Base-by-base conservation (phyloP, 2,329 filamentous ascomycete species). In the Aureobasidium uvarum region DNA sequence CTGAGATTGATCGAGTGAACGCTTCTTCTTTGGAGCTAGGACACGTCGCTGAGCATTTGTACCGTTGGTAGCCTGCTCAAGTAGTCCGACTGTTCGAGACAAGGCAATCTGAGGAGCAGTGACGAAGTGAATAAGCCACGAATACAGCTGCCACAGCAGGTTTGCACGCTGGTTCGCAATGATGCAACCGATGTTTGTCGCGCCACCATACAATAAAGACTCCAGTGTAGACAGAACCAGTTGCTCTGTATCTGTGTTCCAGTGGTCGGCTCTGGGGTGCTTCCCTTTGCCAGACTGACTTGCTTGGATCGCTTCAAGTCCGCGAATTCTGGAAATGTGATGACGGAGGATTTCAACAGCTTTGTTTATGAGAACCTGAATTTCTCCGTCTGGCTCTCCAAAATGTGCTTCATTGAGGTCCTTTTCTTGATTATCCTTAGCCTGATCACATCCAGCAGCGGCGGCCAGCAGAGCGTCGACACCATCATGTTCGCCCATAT, bases 101-200 rank as follows among this genome's bases (percentile, higher is more conserved):
- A 58, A 20, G 2, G 39, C 51, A 6, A 58, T 23, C 20, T 64
- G 52, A 41, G 62, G 62, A 23, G 54, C 55, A n/a, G 52, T 51
- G 48, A 63, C 60, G 2, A 63, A 38, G 11, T 43, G 48, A 3
- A 25, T 39, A 18, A 68, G 33, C 25, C 64, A 55, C 50, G 39
- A 46, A 43, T 68, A 68, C 11, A 68, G 31, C 25, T 52, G 63
- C 55, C 65, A 66, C 31, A 68, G 31, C 51, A 62, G 20, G 33
- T 59, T 51, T 18, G 64, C 56, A 39, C 67, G 64, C 20, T 66
- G 41, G 8, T 20, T 28, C 5, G 59, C 18, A 4, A 65, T 46
- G 11, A 68, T 25, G 33, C 67, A 68, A 16, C 66, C 66, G 39
- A 66, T 65, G 38, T 68, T 66, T 3, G 66, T 63, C 14, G 67